Percentiles rank a stretch among this genome's conserved stretches.
Conservation (phyloP, 352 stramenopile genomes). For the Globisporangium canariense region DNA sequence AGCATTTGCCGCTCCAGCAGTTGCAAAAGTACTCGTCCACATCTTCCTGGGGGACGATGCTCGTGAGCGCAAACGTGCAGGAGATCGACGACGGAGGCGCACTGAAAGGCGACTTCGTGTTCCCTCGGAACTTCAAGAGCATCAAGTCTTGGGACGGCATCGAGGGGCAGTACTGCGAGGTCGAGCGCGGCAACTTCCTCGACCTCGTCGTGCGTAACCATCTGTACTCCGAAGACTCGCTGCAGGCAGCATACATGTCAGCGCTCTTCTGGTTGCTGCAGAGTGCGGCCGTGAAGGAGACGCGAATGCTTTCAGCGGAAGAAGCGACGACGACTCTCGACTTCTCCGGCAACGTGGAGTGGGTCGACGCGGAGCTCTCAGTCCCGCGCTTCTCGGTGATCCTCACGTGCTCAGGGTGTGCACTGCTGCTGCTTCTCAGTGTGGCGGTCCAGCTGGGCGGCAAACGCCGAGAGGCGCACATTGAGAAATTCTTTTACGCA, state of each 20-base stretch:
- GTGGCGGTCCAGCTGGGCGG: conserved; percentile 38
- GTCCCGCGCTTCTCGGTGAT: conserved; percentile 33
- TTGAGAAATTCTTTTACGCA: conserved; percentile 45
- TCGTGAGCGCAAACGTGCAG: conserved; percentile 45
- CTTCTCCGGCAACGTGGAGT: conserved; percentile 24
- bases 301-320: conserved; percentile 11
- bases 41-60: conserved; percentile 27
- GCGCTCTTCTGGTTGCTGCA: conserved; percentile 59
- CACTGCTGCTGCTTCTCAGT: conserved; percentile 31
- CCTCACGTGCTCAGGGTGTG: conserved; percentile 38
- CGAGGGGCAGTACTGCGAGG: conserved; percentile 34
- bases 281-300: conserved; percentile 30
- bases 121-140: conserved; percentile 43
- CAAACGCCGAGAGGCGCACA: conserved; percentile 35
- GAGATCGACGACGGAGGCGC: conserved; percentile 46
- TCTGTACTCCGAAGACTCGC: conserved; percentile 45
- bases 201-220: conserved; percentile 36
- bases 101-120: conserved; percentile 56
- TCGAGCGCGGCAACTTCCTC: conserved; percentile 41
- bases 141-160: conserved; percentile 28
- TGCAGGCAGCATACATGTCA: conserved; percentile 44
- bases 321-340: conserved; percentile 19
- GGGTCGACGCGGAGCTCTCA: conserved; percentile 33
- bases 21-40: conserved; percentile 30
- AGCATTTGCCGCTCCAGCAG: conserved; percentile 27